phyloP scores from a whole-genome alignment of 73 alveolate species.

The Blepharisma japonicum region DNA sequence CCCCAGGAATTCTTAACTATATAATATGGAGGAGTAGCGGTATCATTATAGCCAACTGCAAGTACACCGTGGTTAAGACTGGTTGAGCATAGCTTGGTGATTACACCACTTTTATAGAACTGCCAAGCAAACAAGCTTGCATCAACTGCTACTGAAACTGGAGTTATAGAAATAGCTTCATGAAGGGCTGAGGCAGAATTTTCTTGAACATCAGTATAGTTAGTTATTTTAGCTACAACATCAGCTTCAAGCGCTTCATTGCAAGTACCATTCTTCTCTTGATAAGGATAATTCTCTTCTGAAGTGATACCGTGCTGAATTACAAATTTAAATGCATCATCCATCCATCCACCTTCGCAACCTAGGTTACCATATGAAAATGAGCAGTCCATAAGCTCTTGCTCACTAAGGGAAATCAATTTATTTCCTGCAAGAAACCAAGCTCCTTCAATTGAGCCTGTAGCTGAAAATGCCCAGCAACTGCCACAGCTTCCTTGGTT shows the following conservation, averaged over 20 bases:
- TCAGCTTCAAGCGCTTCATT: slow-evolving; percentile 33
- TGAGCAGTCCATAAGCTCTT: too few species aligned
- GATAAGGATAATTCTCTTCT: slow-evolving; percentile 57
- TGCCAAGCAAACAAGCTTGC: background rate
- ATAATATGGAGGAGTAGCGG: slow-evolving; percentile 30
- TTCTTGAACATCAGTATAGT: slow-evolving; percentile 31
- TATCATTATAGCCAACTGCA: too few species aligned
- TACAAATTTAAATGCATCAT: slow-evolving; percentile 48
- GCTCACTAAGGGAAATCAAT: too few species aligned
- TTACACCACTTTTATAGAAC: too few species aligned
- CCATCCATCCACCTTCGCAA: slow-evolving; percentile 75
- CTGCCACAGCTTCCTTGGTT: slow-evolving; percentile 60
- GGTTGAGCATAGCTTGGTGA: too few species aligned
- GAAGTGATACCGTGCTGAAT: slow-evolving; percentile 37
- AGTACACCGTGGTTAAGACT: too few species aligned
- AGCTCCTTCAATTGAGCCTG: slow-evolving; percentile 33
- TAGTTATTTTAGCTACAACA: slow-evolving; percentile 18
- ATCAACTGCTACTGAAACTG: slow-evolving; percentile 30
- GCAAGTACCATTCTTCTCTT: slow-evolving; percentile 32
- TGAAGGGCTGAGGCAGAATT: slow-evolving; percentile 15
- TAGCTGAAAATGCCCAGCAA: slow-evolving; percentile 44
- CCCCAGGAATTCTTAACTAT: slow-evolving; percentile 69
- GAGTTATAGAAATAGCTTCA: background rate
- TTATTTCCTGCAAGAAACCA: slow-evolving; percentile 17
- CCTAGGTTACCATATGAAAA: slow-evolving; percentile 55